These are phyloP conservation scores for Colletotrichum graminicola DNA, from an alignment of 2,329 filamentous ascomycete species.

Conservation along the genomic window DNA sequence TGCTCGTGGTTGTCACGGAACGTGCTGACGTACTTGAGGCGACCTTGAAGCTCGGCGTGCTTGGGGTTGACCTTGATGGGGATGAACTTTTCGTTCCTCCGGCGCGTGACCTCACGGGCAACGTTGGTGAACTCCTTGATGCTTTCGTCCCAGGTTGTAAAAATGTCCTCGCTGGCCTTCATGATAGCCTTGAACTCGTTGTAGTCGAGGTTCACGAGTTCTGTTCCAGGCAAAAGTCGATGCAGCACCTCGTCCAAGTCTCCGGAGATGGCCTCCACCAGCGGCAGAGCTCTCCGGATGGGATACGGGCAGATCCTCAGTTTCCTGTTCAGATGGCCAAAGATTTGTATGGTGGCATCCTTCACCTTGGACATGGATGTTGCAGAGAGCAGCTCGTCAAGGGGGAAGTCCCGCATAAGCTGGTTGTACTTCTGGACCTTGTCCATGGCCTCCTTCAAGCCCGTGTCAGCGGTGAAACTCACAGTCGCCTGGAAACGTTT, in stretches of 20 bases:
- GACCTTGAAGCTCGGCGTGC: slow-evolving; percentile 89
- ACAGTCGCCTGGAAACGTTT: slow-evolving; percentile 98
- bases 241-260: slow-evolving; percentile 92
- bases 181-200: slow-evolving; percentile 90
- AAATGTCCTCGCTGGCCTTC: slow-evolving; percentile 85
- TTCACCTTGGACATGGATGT: slow-evolving; percentile 90
- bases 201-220: slow-evolving; percentile 93
- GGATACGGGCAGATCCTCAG: slow-evolving; percentile 96
- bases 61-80: slow-evolving; percentile 94
- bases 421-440: slow-evolving; percentile 99
- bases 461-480: slow-evolving; percentile 96
- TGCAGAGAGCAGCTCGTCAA: slow-evolving; percentile 93
- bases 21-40: slow-evolving; percentile 91
- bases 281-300: slow-evolving; percentile 86
- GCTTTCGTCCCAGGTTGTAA: slow-evolving; percentile 93
- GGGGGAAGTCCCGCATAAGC: slow-evolving; percentile 96
- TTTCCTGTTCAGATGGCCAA: slow-evolving; percentile 97
- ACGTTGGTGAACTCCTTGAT: slow-evolving; percentile 98
- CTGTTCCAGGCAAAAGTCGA: slow-evolving; percentile 84
- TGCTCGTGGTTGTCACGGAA: slow-evolving; percentile 99
- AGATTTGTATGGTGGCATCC: slow-evolving; percentile 90
- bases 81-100: slow-evolving; percentile 97
- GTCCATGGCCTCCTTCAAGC: slow-evolving; percentile 94
- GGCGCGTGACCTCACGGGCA: slow-evolving; percentile 91
- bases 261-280: slow-evolving; percentile 97